phyloP scores from a whole-genome alignment of 345 rosid species.

The Orychophragmus violaceus region DNA sequence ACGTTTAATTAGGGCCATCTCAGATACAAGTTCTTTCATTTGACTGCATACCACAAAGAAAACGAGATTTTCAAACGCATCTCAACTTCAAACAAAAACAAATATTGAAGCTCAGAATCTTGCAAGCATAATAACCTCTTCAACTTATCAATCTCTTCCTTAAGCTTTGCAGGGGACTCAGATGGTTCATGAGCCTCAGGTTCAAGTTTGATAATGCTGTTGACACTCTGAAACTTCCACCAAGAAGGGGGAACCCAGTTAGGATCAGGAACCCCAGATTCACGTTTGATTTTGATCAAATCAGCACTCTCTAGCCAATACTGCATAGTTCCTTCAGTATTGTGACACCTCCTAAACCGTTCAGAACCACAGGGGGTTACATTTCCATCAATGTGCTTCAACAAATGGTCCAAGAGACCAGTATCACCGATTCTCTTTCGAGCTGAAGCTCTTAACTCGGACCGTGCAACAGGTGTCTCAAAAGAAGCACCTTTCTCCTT shows the following conservation, averaged over 20 bases:
- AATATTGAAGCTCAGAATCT: neutral
- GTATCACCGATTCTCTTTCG: slow-evolving; percentile 79
- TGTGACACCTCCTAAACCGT: slow-evolving; percentile 79
- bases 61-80: neutral
- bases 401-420: slow-evolving; percentile 86
- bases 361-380: slow-evolving; percentile 81
- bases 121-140: slow-evolving; percentile 36
- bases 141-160: slow-evolving; percentile 53
- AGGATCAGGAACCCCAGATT: slow-evolving; percentile 60
- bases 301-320: slow-evolving; percentile 94
- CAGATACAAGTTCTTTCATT: slow-evolving; percentile 45
- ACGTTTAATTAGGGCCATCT: slow-evolving; percentile 46
- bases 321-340: slow-evolving; percentile 72
- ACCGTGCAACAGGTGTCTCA: slow-evolving; percentile 59
- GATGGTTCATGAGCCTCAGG: slow-evolving; percentile 34
- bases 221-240: slow-evolving; percentile 41
- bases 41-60: slow-evolving; percentile 42
- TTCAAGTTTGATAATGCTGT: neutral
- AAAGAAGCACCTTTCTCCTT: slow-evolving; percentile 70
- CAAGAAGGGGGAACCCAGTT: slow-evolving; percentile 55
- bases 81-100: neutral
- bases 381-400: slow-evolving; percentile 87
- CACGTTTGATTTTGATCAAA: slow-evolving; percentile 49
- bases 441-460: slow-evolving; percentile 51
- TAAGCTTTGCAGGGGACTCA: slow-evolving; percentile 41